phyloP scores from a whole-genome alignment of 176 grass and related monocot species.

The Carex cristatella region DNA sequence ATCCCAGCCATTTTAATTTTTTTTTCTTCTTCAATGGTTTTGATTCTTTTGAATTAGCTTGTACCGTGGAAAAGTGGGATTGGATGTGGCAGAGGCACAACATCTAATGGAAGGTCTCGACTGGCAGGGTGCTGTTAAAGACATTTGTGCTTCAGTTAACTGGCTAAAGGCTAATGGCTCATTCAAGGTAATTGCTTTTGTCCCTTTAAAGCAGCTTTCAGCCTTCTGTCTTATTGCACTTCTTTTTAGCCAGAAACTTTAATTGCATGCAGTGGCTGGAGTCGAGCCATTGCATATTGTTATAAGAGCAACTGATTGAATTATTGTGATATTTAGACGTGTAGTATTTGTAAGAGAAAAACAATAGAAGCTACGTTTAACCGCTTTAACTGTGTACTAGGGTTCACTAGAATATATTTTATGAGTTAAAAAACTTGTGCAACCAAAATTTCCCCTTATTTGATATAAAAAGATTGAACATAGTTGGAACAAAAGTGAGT shows the following conservation, averaged over 20 bases:
- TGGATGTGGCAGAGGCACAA: constrained; percentile 80
- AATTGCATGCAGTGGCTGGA: background rate
- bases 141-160: constrained; percentile 85
- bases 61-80: constrained; percentile 87
- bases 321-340: background rate
- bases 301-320: background rate
- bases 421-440: too few relatives aligned
- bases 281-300: background rate
- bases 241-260: background rate
- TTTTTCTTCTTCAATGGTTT: background rate
- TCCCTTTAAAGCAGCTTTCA: background rate
- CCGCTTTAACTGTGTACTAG: background rate
- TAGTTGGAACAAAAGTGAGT: too few relatives aligned
- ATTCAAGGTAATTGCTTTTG: constrained; percentile 43
- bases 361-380: background rate
- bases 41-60: constrained; percentile 45
- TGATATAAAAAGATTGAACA: too few relatives aligned
- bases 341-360: background rate
- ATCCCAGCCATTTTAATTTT: background rate
- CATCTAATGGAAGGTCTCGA: constrained; percentile 85
- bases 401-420: too few relatives aligned
- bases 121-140: constrained; percentile 79
- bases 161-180: constrained; percentile 94
- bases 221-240: background rate
- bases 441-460: too few relatives aligned